Base-by-base conservation (phyloP, 306 rosid species). In the Hippophae tibetana region DNA sequence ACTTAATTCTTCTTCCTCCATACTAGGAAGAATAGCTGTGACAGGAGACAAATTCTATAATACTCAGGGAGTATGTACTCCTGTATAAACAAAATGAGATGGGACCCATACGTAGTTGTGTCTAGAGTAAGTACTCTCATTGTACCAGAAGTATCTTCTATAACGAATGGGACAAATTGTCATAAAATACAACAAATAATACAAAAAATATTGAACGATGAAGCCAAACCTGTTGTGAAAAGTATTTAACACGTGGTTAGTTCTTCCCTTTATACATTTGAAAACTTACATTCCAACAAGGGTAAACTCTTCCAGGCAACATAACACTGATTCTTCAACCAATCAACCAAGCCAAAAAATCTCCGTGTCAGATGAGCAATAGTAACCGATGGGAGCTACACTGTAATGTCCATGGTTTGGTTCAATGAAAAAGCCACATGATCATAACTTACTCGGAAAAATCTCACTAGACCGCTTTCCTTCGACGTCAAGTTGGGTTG, bases 401-500 rank as follows among this genome's bases (percentile, higher is more conserved):
- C 23, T 31, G 38, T 50, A 52, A 60, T 60, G 40, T 56, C 31
- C 31, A 66, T 52, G 5, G 69, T 38, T 57, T 46, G 46, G 54
- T 44, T 13, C 50, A 60, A 44, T 8, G 58, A 47, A 25, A 64
- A 60, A 18, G 23, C 54, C 47, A 50, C 10, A 10, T 69, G 47
- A 64, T 87, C 89, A 92, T 67, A 92, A 69, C 81, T 92, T 92
- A 71, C 96, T 85, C 18, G 78, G 83, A 74, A 67, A 55, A 46
- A 60, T 59, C 51, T 68, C 65, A 27, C 71, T 61, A 2, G 84
- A 55, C 65, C 66, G 70, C 69, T 65, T 67, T 56, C 68, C 82
- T 61, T 60, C 68, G 60, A 76, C 71, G 59, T 69, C 73, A 45
- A 51, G 58, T 57, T 63, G 80, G 52, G 74, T 55, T 48, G 83